Conservation (phyloP, 441 rosid genomes). For the Biscutella laevigata region DNA sequence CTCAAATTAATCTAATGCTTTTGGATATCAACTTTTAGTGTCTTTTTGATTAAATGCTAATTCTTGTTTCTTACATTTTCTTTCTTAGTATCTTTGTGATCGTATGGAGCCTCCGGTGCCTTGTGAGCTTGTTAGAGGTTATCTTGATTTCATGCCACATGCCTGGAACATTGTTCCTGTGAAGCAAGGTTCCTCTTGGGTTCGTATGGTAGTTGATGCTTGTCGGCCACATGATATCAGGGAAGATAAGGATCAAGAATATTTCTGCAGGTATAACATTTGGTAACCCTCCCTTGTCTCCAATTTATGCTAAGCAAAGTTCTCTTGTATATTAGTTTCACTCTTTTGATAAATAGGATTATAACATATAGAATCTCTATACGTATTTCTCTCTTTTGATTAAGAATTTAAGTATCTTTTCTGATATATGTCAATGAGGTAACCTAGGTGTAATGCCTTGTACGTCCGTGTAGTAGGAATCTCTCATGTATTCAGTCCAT, state of each 20-base stretch:
- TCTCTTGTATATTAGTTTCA: no score
- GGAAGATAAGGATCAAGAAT: constrained; percentile 80
- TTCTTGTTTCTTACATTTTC: not conserved
- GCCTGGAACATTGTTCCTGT: constrained; percentile 79
- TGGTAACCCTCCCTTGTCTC: not conserved
- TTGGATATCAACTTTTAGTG: constrained; percentile 6
- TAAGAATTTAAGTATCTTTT: not conserved
- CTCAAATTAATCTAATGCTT: constrained; percentile 2
- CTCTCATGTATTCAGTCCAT: no score
- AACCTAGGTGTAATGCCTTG: no score
- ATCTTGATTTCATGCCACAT: constrained; percentile 84
- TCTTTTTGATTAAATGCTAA: not conserved
- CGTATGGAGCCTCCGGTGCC: constrained; percentile 90
- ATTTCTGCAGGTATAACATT: constrained; percentile 54
- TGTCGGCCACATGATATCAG: constrained; percentile 84
- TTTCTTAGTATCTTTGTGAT: constrained; percentile 79
- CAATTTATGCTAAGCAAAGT: no score
- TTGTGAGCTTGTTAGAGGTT: constrained; percentile 96
- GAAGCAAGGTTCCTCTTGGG: constrained; percentile 49
- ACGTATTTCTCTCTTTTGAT: not conserved
- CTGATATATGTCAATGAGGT: not conserved
- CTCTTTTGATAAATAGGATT: no score
- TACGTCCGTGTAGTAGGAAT: no score
- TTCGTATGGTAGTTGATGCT: constrained; percentile 85
- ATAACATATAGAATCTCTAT: no score